These are phyloP conservation scores for Podaxis pistillaris DNA, from an alignment of 768 basidiomycete species.

Conservation along the genomic window DNA sequence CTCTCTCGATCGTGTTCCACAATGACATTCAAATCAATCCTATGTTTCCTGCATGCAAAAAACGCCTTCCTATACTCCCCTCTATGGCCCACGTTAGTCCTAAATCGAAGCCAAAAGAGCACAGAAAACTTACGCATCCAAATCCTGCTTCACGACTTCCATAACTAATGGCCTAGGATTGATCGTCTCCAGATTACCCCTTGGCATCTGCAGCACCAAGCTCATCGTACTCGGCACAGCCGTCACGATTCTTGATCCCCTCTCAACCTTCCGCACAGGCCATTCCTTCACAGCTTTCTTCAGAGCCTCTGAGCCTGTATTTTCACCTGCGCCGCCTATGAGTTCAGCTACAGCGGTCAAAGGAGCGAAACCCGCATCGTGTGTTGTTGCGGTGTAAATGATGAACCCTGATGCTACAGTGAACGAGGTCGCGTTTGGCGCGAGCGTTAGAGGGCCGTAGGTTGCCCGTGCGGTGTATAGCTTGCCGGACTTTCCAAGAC, in stretches of 20 bases:
- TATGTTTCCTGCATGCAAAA: slow-evolving; percentile 86
- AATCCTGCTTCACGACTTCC: slow-evolving; percentile 73
- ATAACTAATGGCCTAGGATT: slow-evolving; percentile 91
- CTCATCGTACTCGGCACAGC: slow-evolving; percentile 87
- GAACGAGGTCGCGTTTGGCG: slow-evolving; percentile 69
- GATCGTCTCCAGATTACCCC: slow-evolving; percentile 95
- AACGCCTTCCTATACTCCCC: slow-evolving; percentile 85
- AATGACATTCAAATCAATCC: slow-evolving; percentile 88
- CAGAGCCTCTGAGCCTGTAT: slow-evolving; percentile 5
- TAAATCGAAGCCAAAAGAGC: not conserved
- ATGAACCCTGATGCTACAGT: slow-evolving; percentile 71
- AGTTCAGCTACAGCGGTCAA: slow-evolving; percentile 32
- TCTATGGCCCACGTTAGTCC: slow-evolving; percentile 35
- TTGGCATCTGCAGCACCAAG: slow-evolving; percentile 94
- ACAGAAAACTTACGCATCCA: slow-evolving; percentile 57
- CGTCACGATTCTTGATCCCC: slow-evolving; percentile 87
- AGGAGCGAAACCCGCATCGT: slow-evolving; percentile 77
- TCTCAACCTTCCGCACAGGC: slow-evolving; percentile 81
- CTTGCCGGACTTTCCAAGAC: slow-evolving; percentile 64
- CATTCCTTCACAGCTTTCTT: slow-evolving; percentile 37
- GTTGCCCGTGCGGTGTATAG: slow-evolving; percentile 47
- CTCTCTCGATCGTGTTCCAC: slow-evolving; percentile 72
- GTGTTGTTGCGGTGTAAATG: slow-evolving; percentile 81
- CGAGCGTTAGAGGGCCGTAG: slow-evolving; percentile 33
- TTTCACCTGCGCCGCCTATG: slow-evolving; percentile 24